Percentiles rank a stretch among this genome's conserved stretches.
phyloP scores from a whole-genome alignment of 352 stramenopile species.

The Saprolegnia diclina region DNA sequence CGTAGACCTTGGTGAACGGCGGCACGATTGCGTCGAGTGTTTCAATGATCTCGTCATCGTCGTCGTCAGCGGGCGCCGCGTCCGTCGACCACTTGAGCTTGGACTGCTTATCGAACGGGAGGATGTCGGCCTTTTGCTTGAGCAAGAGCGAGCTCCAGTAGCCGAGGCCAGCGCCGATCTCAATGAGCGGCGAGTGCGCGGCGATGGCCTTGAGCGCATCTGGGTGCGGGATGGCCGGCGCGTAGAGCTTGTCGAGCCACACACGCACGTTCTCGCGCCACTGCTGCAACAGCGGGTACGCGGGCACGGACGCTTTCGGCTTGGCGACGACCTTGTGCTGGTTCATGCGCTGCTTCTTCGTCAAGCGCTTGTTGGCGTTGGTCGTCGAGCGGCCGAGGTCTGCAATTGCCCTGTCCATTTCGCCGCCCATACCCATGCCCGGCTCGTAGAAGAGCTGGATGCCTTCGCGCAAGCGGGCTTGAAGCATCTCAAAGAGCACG shows the following conservation, averaged over 20 bases:
- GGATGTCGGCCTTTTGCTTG: conserved; percentile 21
- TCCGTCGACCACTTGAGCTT: conserved; percentile 23
- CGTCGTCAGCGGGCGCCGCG: conserved; percentile 21
- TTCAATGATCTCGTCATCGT: conserved; percentile 15
- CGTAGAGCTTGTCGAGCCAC: conserved; percentile 70
- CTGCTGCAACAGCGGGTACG: conserved; percentile 55
- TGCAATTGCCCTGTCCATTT: conserved; percentile 65
- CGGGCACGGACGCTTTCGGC: conserved; percentile 46
- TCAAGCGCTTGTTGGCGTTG: conserved; percentile 30
- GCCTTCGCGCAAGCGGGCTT: conserved; percentile 30
- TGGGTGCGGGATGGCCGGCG: conserved; percentile 57
- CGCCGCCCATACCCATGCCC: conserved; percentile 63
- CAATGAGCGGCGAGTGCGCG: conserved; percentile 38
- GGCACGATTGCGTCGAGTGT: conserved; percentile 34
- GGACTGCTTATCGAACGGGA: conserved; percentile 26
- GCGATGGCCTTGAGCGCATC: conserved; percentile 48
- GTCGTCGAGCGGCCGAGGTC: conserved; percentile 28
- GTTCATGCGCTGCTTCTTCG: conserved; percentile 59
- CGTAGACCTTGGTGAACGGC: conserved; percentile 44
- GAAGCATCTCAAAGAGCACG: conserved; percentile 51
- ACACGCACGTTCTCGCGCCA: conserved; percentile 76
- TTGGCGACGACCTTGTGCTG: conserved; percentile 51
- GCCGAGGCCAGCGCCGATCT: conserved; percentile 23
- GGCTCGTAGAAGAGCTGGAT: conserved; percentile 75
- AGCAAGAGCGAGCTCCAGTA: conserved; percentile 27